Conservation (phyloP, 305 asterid species). For the Fraxinus sp. region DNA sequence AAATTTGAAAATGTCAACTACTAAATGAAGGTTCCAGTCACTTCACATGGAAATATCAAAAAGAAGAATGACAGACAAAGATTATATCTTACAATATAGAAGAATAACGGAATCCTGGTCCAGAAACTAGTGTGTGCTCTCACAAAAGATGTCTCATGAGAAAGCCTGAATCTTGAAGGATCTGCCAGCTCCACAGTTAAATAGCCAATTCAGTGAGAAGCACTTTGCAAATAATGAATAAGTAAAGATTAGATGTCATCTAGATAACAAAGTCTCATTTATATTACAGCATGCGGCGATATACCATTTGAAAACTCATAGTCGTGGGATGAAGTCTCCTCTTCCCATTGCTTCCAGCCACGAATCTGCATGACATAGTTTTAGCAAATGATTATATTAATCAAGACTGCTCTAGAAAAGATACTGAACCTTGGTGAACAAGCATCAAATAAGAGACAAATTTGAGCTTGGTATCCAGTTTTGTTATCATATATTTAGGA, state of each 20-base stretch:
- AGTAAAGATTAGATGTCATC: background rate
- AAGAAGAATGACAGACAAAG: conserved; percentile 6
- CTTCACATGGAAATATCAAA: background rate
- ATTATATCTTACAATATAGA: conserved; percentile 60
- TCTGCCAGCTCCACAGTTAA: conserved; percentile 45
- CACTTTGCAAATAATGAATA: background rate
- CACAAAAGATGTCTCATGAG: conserved; percentile 90
- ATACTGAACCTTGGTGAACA: background rate
- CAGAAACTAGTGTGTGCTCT: conserved; percentile 87
- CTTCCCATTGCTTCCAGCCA: conserved; percentile 93
- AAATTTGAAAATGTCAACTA: background rate
- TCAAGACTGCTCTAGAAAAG: background rate
- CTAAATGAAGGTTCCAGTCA: background rate
- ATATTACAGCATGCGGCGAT: background rate
- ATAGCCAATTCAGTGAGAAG: conserved; percentile 19
- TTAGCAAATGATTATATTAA: background rate
- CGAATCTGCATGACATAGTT: conserved; percentile 55
- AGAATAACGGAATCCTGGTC: conserved; percentile 75
- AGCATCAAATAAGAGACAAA: background rate
- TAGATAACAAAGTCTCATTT: background rate
- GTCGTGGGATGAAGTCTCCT: conserved; percentile 65
- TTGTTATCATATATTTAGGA: background rate
- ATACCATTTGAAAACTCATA: conserved; percentile 82
- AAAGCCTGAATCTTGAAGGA: conserved; percentile 82
- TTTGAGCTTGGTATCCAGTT: background rate